Evolutionary conservation across 306 rosid genomes (phyloP), one percentile per base, ranked within the genome.

Genomic region (Vigna hirtella): DNA sequence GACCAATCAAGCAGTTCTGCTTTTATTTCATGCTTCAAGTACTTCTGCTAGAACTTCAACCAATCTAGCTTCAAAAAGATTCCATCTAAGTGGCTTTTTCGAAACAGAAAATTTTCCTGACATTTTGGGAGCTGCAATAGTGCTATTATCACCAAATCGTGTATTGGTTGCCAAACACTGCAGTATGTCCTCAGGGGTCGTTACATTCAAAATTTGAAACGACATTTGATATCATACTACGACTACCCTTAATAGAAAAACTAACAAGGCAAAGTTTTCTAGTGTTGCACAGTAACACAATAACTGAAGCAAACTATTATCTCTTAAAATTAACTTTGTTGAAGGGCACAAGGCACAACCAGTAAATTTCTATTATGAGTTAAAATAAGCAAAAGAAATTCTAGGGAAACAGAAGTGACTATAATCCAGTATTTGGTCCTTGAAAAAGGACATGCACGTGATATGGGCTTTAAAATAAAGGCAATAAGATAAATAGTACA

Each of bases 401-500:
- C 22, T 20, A 20, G 22, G 22, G 22, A 20, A 20, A 20, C 22
- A 20, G 28, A 26, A 26, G 28, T 56, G 9, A 40, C 10, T 38
- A 61, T 51, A 77, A 16, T 22, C 5, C 30, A 28, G 2, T 4
- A 14, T 28, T 9, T 72, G 28, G 66, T 81, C 50, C 77, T 71
- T 59, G 80, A 76, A 9, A 8, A 55, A 55, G 62, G 15, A 18
- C 62, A 32, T 18, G 32, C 62, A 9, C 62, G 32, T 56, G 62
- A 56, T 10, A 56, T 7, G 62, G 32, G 15, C 15, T 56, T 20
- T 20, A 56, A 56, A 22, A 56, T 20, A 10, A 56, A 32, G 32
- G 32, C 32, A 56, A 56, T 56, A 1, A 56, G 14, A 56, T 22
- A 22, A 4, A 56, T 56, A 22, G 62, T 30, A 55, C 69, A 73